Conservation (phyloP, 1,284 basidiomycete genomes). For the Athelia sp. region DNA sequence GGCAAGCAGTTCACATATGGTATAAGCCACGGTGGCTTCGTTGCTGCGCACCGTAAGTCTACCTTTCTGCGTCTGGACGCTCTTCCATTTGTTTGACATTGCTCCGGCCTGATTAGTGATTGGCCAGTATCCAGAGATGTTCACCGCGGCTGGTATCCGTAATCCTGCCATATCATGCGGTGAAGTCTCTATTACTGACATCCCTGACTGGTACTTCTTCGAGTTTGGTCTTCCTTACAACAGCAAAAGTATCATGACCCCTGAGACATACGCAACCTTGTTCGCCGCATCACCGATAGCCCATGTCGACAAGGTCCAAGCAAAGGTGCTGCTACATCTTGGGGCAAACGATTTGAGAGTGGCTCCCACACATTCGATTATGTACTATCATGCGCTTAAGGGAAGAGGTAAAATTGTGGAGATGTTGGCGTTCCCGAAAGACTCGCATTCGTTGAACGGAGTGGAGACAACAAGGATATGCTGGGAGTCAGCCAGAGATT, state of each 20-base stretch:
- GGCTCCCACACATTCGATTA: constrained; percentile 56
- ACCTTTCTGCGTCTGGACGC: not conserved
- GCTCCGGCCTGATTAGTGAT: too few relatives aligned
- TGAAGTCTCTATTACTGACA: constrained; percentile 55
- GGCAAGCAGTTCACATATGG: constrained; percentile 56
- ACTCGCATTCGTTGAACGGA: constrained; percentile 59
- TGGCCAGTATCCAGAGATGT: constrained; percentile 54
- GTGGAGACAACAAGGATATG: constrained; percentile 50
- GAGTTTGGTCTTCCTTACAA: constrained; percentile 51
- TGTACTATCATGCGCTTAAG: constrained; percentile 62
- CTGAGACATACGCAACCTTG: constrained; percentile 39
- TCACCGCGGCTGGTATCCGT: constrained; percentile 56
- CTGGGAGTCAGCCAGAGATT: constrained; percentile 47
- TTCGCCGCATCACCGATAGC: constrained; percentile 54
- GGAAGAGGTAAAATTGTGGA: constrained; percentile 42
- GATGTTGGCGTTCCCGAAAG: constrained; percentile 57
- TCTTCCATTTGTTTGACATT: not conserved
- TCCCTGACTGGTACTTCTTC: constrained; percentile 66
- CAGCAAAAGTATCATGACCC: constrained; percentile 30
- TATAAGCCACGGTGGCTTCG: constrained; percentile 73
- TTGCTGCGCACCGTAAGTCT: constrained; percentile 52
- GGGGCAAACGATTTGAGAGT: constrained; percentile 63
- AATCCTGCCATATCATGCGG: constrained; percentile 69
- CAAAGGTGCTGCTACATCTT: constrained; percentile 55
- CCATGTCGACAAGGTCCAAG: constrained; percentile 43